These are phyloP conservation scores for Quercus dentata DNA, from an alignment of 306 rosid species.

Conservation along the genomic window DNA sequence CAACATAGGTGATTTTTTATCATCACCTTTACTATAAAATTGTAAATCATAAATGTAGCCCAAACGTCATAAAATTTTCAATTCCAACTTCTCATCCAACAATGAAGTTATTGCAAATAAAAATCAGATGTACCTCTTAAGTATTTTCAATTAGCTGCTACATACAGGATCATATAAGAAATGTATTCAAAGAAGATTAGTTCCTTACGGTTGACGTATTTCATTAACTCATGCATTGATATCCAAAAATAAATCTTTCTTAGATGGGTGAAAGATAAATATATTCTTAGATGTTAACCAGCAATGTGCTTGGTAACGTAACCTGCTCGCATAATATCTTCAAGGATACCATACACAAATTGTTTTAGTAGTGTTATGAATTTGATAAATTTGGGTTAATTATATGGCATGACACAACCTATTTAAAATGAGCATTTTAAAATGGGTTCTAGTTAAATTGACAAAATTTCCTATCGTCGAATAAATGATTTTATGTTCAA, in stretches of 20 bases:
- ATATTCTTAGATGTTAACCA: not conserved
- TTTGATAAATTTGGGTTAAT: not conserved
- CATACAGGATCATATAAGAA: not conserved
- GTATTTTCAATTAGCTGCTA: not conserved
- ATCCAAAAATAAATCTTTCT: not conserved
- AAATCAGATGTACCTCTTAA: not conserved
- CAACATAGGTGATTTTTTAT: not conserved
- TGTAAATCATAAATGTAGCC: not conserved
- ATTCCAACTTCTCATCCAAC: not conserved
- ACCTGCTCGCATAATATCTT: not conserved
- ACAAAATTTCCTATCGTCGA: no score
- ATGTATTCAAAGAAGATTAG: not conserved
- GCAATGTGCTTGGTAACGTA: not conserved
- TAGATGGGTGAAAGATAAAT: not conserved
- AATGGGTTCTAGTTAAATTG: not conserved
- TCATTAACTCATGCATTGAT: constrained; percentile 15
- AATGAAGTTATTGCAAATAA: not conserved
- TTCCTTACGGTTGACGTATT: constrained; percentile 24
- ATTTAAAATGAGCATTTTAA: not conserved
- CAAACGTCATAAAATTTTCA: not conserved
- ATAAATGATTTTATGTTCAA: no score
- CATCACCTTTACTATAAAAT: not conserved
- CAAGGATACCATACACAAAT: not conserved
- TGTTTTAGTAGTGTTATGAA: not conserved
- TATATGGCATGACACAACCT: no score